These are phyloP conservation scores for Saccharomyces hybrid DNA, from an alignment of 1,139 yeast species.

Conservation along the genomic window DNA sequence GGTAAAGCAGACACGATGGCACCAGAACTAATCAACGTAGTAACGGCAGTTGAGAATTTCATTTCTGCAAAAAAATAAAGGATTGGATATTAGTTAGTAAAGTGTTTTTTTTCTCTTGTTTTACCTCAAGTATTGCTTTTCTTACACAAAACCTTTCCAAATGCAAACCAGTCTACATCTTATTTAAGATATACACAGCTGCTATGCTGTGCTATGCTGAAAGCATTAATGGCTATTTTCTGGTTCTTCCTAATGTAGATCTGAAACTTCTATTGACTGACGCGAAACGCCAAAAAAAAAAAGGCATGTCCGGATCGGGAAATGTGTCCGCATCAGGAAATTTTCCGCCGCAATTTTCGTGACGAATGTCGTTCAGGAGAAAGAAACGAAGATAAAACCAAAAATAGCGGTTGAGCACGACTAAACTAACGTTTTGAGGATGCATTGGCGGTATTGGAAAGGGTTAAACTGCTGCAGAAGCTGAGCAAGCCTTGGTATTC, in stretches of 20 bases:
- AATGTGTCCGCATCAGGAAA: background rate
- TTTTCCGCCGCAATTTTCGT: background rate
- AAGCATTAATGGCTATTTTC: background rate
- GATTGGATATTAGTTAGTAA: slow-evolving; percentile 10
- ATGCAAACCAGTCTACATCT: background rate
- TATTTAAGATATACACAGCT: background rate
- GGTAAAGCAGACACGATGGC: slow-evolving; percentile 20
- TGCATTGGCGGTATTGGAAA: background rate
- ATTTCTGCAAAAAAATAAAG: slow-evolving; percentile 18
- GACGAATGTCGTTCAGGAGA: background rate
- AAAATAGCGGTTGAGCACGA: background rate
- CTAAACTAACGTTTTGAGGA: background rate
- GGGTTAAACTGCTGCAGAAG: background rate
- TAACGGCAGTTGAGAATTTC: slow-evolving; percentile 34
- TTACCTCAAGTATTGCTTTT: background rate
- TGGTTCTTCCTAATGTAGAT: background rate
- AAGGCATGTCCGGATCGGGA: background rate
- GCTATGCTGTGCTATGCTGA: background rate
- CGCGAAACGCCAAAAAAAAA: background rate
- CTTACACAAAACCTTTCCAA: background rate
- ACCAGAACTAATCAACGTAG: slow-evolving; percentile 9
- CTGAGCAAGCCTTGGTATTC: background rate
- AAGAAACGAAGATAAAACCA: background rate
- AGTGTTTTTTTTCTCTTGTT: background rate
- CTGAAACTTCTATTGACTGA: background rate